phyloP scores from a whole-genome alignment of 768 basidiomycete species.

The Xerocomus brunneocitrinus region DNA sequence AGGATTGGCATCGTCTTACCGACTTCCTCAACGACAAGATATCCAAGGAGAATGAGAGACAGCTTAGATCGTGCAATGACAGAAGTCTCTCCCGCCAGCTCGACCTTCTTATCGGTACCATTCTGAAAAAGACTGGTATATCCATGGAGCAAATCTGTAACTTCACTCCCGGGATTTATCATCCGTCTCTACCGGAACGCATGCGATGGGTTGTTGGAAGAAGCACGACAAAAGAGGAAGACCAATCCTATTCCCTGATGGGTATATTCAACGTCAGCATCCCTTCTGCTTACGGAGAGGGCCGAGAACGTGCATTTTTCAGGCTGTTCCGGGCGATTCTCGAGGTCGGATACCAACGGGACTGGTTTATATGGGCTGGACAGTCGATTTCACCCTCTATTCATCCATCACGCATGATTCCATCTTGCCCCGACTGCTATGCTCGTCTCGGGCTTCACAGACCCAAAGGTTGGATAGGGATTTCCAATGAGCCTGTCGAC shows the following conservation, averaged over 20 bases:
- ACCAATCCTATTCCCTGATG: background rate
- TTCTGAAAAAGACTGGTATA: background rate
- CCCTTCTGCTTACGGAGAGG: slow-evolving; percentile 1
- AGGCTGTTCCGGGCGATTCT: background rate
- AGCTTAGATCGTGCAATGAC: background rate
- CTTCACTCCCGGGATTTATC: background rate
- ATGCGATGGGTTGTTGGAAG: slow-evolving; percentile 1
- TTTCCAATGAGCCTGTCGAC: background rate
- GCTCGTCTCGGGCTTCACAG: background rate
- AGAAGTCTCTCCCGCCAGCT: background rate
- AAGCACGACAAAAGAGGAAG: background rate
- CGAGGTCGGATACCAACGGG: background rate
- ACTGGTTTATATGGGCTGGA: background rate
- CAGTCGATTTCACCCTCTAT: background rate
- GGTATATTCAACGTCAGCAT: slow-evolving; percentile 3
- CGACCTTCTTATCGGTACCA: background rate
- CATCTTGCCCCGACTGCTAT: background rate
- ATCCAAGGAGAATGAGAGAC: background rate
- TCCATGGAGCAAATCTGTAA: background rate
- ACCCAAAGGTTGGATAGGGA: background rate
- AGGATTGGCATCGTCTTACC: background rate
- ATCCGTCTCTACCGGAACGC: background rate
- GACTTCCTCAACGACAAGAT: background rate
- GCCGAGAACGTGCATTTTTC: background rate
- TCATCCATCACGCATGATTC: background rate